These are phyloP conservation scores for Magnolia sinica DNA, from an alignment of 164 flowering plant genomes.

Conservation along the genomic window DNA sequence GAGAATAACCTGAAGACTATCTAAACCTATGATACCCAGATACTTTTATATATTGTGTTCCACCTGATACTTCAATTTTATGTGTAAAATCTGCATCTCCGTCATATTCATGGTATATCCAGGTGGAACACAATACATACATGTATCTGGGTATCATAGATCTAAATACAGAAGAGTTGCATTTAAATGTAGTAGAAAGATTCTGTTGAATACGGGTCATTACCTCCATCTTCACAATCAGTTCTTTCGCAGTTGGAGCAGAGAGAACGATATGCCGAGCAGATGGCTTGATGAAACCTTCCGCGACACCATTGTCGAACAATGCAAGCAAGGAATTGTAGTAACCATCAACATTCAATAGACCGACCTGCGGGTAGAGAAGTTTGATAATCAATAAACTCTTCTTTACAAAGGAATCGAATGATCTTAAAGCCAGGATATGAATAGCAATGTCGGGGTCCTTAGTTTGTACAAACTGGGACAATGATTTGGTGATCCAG, in stretches of 20 bases:
- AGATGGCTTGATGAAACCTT: constrained; percentile 86
- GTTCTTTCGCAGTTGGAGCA: constrained; percentile 79
- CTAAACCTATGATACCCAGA: neutral
- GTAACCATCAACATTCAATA: constrained; percentile 88
- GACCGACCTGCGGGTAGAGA: constrained; percentile 53
- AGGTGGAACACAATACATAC: no score
- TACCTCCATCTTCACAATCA: constrained; percentile 77
- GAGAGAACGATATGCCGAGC: constrained; percentile 75
- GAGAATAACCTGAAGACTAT: no score
- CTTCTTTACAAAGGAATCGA: no score
- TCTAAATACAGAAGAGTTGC: neutral
- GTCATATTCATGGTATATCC: neutral
- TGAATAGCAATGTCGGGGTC: no score
- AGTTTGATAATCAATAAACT: no score
- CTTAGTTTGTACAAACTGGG: no score
- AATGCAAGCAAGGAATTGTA: constrained; percentile 69
- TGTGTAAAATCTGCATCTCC: neutral
- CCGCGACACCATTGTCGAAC: constrained; percentile 79
- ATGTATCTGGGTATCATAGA: neutral
- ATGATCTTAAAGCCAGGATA: no score
- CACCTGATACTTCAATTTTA: no score
- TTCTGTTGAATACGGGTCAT: neutral
- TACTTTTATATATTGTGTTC: no score
- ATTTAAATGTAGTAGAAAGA: no score
- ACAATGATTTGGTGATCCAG: no score